A percentile compares a stretch with the other conserved stretches of the same genome.
phyloP scores from a whole-genome alignment of 345 rosid genomes.

The Anacardium occidentale region DNA sequence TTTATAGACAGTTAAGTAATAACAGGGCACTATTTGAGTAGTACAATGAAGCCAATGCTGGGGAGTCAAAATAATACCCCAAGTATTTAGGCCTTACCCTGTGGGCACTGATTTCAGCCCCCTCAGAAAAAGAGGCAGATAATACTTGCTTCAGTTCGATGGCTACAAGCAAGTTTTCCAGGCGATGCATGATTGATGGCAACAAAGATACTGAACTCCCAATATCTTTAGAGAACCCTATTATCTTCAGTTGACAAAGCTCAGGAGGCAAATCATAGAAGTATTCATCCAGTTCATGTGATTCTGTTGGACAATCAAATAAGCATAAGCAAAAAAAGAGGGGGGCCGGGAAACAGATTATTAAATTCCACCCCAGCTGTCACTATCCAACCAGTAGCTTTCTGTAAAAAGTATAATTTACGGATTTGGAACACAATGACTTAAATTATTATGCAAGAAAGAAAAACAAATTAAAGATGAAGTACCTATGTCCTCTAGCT shows the following conservation, averaged over 20 bases:
- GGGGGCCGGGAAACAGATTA: background rate
- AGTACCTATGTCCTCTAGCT: slow-evolving; percentile 53
- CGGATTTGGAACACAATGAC: background rate
- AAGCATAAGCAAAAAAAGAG: slow-evolving; percentile 10
- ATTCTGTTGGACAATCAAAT: slow-evolving; percentile 45
- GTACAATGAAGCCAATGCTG: slow-evolving; percentile 2
- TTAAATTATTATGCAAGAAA: slow-evolving; percentile 6
- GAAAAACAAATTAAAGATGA: slow-evolving; percentile 19
- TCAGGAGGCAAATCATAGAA: slow-evolving; percentile 76
- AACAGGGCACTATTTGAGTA: slow-evolving; percentile 4
- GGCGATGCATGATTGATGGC: slow-evolving; percentile 90
- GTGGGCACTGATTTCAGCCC: slow-evolving; percentile 62
- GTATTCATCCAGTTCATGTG: slow-evolving; percentile 73
- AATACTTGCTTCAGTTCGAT: slow-evolving; percentile 70
- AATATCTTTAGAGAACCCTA: slow-evolving; percentile 80
- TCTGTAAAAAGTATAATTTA: background rate
- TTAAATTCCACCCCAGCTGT: background rate
- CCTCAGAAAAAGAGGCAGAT: slow-evolving; percentile 69
- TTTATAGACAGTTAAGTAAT: background rate
- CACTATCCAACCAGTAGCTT: background rate
- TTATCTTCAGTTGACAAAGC: slow-evolving; percentile 80
- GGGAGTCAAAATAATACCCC: slow-evolving; percentile 15
- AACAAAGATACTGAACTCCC: slow-evolving; percentile 86
- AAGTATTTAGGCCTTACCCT: slow-evolving; percentile 47
- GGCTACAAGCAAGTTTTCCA: slow-evolving; percentile 90